Evolutionary conservation across 805 yeast species (phyloP).

Genomic region (Candida koratica): DNA sequence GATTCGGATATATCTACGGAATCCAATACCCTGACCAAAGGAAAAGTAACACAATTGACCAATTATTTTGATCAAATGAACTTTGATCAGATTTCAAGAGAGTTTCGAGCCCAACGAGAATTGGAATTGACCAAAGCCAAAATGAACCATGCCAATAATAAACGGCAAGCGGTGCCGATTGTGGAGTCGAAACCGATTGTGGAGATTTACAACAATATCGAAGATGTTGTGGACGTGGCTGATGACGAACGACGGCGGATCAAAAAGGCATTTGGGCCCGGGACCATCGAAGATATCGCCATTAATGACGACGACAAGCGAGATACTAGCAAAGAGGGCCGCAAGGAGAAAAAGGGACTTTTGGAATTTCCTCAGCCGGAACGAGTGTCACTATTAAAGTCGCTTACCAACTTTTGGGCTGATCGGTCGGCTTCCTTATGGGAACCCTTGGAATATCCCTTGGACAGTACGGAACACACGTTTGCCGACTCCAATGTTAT

Average conservation of each 20-base stretch:
- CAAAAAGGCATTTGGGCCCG: constrained; percentile 9
- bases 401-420: constrained; percentile 92
- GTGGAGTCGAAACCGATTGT: constrained; percentile 81
- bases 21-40: constrained; percentile 11
- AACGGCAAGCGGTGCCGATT: constrained; percentile 66
- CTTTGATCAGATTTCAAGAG: constrained; percentile 74
- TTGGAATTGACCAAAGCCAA: constrained; percentile 50
- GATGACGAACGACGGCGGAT: constrained; percentile 15
- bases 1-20: constrained; percentile 16
- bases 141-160: constrained; percentile 42
- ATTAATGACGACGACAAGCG: constrained; percentile 1
- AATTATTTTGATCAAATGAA: constrained; percentile 69
- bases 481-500: constrained; percentile 92
- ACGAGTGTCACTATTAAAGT: constrained; percentile 71
- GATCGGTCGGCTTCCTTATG: constrained; percentile 93
- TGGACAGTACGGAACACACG: constrained; percentile 76
- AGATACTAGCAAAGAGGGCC: constrained; percentile 1
- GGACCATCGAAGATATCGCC: not conserved
- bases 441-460: constrained; percentile 87
- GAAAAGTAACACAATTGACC: constrained; percentile 59
- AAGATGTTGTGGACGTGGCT: constrained; percentile 70
- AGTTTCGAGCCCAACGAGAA: constrained; percentile 85
- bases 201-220: constrained; percentile 81
- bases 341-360: constrained; percentile 8
- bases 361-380: constrained; percentile 46